These are phyloP conservation scores for Termitomyces sp. DNA, from an alignment of 768 basidiomycete genomes.

Conservation along the genomic window DNA sequence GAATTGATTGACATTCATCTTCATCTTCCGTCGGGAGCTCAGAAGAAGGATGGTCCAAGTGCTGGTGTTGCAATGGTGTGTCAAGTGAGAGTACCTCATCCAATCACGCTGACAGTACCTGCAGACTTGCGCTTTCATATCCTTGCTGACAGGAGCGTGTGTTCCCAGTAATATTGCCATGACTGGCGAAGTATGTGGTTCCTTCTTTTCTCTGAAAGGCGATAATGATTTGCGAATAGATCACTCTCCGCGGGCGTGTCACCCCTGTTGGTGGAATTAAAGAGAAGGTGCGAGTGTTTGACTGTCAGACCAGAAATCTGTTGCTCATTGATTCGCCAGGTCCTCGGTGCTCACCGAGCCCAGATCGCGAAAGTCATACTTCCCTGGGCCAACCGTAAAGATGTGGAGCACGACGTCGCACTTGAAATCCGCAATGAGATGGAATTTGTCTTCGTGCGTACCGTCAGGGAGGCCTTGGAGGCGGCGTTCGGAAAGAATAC, in stretches of 20 bases:
- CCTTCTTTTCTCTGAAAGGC: not conserved
- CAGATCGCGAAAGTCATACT: slow-evolving; percentile 80
- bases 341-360: slow-evolving; percentile 86
- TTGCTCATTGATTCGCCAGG: slow-evolving; percentile 21
- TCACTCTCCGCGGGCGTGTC: slow-evolving; percentile 78
- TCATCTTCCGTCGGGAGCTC: slow-evolving; percentile 84
- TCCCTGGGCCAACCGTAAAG: slow-evolving; percentile 80
- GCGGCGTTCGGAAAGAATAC: slow-evolving; percentile 75
- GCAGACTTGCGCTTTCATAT: slow-evolving; percentile 81
- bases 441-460: slow-evolving; percentile 78
- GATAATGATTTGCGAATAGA: slow-evolving; percentile 29
- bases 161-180: slow-evolving; percentile 75
- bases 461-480: slow-evolving; percentile 74
- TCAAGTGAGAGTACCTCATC: not conserved
- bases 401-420: slow-evolving; percentile 83
- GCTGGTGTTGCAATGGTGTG: slow-evolving; percentile 85
- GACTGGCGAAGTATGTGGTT: slow-evolving; percentile 72
- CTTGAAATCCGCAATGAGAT: slow-evolving; percentile 67
- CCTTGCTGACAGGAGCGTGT: slow-evolving; percentile 70
- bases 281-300: slow-evolving; percentile 49
- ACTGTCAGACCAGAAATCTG: not conserved
- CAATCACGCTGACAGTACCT: not conserved
- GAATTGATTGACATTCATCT: slow-evolving; percentile 79
- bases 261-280: slow-evolving; percentile 89
- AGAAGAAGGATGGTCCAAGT: slow-evolving; percentile 92